These are phyloP conservation scores for Tillandsia fasciculata DNA, from an alignment of 176 grass and related monocot species.

Conservation along the genomic window DNA sequence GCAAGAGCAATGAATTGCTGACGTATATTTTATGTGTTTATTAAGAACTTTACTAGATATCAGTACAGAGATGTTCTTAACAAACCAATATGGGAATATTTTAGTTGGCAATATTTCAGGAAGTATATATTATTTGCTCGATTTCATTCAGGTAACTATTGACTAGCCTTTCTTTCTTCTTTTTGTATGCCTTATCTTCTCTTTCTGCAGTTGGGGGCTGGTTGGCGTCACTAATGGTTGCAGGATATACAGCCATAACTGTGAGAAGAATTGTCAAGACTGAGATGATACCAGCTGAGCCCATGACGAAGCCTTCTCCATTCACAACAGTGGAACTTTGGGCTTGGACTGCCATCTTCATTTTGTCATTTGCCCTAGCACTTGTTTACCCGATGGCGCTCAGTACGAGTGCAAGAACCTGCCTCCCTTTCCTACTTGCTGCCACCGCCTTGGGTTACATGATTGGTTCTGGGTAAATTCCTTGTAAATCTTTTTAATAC, in stretches of 20 bases:
- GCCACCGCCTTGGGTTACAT: conserved; percentile 85
- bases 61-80: too few species aligned
- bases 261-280: conserved; percentile 75
- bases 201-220: conserved; percentile 54
- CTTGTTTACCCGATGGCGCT: conserved; percentile 39
- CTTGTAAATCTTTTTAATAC: background rate
- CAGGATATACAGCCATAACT: conserved; percentile 59
- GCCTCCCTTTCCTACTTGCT: conserved; percentile 75
- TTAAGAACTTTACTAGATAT: too few species aligned
- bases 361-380: conserved; percentile 46
- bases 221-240: conserved; percentile 61
- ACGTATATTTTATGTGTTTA: too few species aligned
- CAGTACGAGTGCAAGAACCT: conserved; percentile 66
- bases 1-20: too few species aligned
- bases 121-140: background rate
- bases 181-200: conserved; percentile 2
- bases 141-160: background rate
- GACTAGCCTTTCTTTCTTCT: background rate
- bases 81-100: background rate
- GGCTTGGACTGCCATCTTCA: conserved; percentile 49
- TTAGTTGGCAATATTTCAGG: background rate
- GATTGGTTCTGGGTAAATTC: conserved; percentile 83
- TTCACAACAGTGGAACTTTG: conserved; percentile 44
- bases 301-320: conserved; percentile 62
- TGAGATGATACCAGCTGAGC: conserved; percentile 68